Conservation (phyloP, 2,329 filamentous ascomycete species). For the Orbilia ellipsospora region DNA sequence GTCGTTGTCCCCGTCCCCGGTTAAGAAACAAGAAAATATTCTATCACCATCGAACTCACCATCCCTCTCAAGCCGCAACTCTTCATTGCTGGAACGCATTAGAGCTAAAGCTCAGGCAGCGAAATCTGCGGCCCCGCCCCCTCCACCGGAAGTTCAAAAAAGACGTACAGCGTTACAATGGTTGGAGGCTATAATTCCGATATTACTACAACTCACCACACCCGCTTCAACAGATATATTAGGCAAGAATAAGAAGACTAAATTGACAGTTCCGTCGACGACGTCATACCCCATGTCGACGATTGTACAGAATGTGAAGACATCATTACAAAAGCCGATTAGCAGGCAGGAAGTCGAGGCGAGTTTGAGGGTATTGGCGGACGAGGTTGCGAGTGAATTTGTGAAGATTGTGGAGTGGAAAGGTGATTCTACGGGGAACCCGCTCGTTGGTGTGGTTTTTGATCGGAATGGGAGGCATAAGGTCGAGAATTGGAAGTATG, state of each 20-base stretch:
- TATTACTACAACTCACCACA: conserved; percentile 38
- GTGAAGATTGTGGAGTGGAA: conserved; percentile 53
- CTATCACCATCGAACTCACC: conserved; percentile 27
- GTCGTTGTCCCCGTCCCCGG: conserved; percentile 29
- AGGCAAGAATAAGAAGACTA: conserved; percentile 6
- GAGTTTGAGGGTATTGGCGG: conserved; percentile 40
- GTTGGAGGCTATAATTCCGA: conserved; percentile 51
- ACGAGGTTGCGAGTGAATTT: conserved; percentile 49
- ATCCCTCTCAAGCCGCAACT: conserved; percentile 34
- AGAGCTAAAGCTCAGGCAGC: conserved; percentile 41
- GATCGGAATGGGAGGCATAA: conserved; percentile 39
- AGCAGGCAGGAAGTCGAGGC: conserved; percentile 35
- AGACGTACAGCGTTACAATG: conserved; percentile 40
- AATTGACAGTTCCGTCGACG: conserved; percentile 35
- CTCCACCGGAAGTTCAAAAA: conserved; percentile 27
- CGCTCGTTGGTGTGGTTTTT: conserved; percentile 44
- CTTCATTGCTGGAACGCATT: conserved; percentile 37
- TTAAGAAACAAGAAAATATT: conserved; percentile 36
- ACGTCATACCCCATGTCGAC: conserved; percentile 45
- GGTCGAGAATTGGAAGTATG: conserved; percentile 46
- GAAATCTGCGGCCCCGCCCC: conserved; percentile 22
- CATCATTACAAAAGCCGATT: conserved; percentile 44
- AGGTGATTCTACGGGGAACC: conserved; percentile 43
- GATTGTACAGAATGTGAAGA: conserved; percentile 42
- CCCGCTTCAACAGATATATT: conserved; percentile 10